A percentile compares a stretch with the other conserved stretches of the same genome.
Evolutionary conservation across 495 filamentous ascomycete genomes (phyloP).

Genomic region (Neurospora sp.): DNA sequence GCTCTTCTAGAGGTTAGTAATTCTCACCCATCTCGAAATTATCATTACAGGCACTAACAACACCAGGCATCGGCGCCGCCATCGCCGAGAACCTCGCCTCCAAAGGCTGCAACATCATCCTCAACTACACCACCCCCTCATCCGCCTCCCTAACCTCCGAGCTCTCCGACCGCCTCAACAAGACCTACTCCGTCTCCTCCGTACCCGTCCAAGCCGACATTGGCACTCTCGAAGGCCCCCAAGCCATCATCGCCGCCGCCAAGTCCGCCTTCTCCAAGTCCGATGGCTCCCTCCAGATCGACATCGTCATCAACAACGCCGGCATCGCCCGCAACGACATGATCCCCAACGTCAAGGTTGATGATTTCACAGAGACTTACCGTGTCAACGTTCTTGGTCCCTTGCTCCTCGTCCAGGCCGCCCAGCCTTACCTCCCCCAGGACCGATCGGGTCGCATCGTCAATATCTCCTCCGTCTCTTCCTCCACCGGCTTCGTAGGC

Average conservation of each 20-base stretch:
- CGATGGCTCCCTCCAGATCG: slow-evolving; percentile 50
- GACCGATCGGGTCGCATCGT: slow-evolving; percentile 71
- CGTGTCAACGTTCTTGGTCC: slow-evolving; percentile 79
- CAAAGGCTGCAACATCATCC: slow-evolving; percentile 59
- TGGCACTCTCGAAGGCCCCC: slow-evolving; percentile 26
- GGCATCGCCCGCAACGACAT: slow-evolving; percentile 53
- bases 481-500: slow-evolving; percentile 54
- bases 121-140: slow-evolving; percentile 56
- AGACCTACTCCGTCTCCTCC: slow-evolving; percentile 27
- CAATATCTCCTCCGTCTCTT: slow-evolving; percentile 64
- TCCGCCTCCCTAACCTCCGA: slow-evolving; percentile 16
- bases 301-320: slow-evolving; percentile 87
- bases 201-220: slow-evolving; percentile 37
- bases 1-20: slow-evolving; percentile 56
- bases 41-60: slow-evolving; percentile 5
- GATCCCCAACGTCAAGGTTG: slow-evolving; percentile 46
- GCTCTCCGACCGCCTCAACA: slow-evolving; percentile 32
- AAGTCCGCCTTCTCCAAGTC: slow-evolving; percentile 20
- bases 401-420: slow-evolving; percentile 68
- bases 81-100: slow-evolving; percentile 68
- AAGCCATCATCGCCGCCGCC: slow-evolving; percentile 23
- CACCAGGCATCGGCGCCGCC: slow-evolving; percentile 76
- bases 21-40: neutral
- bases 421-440: slow-evolving; percentile 56
- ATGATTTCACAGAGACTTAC: slow-evolving; percentile 63